Conservation (phyloP, 2,329 filamentous ascomycete species). For the Aspergillus ochraceus region DNA sequence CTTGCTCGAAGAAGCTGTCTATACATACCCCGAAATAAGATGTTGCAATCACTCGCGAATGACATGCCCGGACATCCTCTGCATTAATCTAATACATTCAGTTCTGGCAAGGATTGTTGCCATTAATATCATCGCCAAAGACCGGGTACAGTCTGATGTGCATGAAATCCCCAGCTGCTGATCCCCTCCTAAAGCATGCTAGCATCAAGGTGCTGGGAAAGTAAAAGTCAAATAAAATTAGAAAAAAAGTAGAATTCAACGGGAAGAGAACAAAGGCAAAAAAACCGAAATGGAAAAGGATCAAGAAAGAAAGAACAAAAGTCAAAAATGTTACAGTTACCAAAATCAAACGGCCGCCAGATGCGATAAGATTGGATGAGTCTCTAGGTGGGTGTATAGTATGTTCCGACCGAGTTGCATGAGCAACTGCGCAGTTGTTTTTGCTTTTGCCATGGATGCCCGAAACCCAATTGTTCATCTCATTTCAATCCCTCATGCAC, state of each 20-base stretch:
- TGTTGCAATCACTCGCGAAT: too few relatives aligned
- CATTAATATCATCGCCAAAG: conserved; percentile 8
- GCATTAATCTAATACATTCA: not conserved
- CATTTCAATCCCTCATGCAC: not conserved
- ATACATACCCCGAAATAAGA: not conserved
- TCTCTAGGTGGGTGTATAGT: not conserved
- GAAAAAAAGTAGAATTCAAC: not conserved
- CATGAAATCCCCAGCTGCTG: conserved; percentile 17
- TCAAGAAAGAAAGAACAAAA: not conserved
- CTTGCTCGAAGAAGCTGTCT: not conserved
- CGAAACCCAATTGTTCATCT: not conserved
- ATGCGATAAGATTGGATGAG: not conserved
- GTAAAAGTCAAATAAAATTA: not conserved
- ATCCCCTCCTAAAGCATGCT: conserved; percentile 22
- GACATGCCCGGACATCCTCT: not conserved
- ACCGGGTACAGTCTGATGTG: conserved; percentile 15
- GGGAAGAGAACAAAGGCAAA: not conserved
- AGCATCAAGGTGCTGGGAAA: not conserved
- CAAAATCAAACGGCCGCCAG: not conserved
- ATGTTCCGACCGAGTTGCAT: not conserved
- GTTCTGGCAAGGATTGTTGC: conserved; percentile 6
- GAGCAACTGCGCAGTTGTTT: not conserved
- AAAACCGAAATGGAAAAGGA: not conserved
- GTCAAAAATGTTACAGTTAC: too few relatives aligned
- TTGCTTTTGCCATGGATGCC: not conserved